Evolutionary conservation across 805 yeast species (phyloP).

Genomic region (Cyberlindnera subsufficiens): DNA sequence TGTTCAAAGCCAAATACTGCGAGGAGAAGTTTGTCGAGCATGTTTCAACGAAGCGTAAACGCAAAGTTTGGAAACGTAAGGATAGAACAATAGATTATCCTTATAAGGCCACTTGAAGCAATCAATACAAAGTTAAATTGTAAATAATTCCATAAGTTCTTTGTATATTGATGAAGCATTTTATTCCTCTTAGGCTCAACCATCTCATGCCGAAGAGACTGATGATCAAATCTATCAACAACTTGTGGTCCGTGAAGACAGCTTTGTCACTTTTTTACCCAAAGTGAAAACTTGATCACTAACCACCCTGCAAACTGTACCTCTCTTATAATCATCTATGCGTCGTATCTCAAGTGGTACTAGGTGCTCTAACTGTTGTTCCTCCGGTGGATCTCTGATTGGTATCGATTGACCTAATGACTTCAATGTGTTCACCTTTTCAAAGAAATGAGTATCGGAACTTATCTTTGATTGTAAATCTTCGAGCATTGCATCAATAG

Average conservation of each 20-base stretch:
- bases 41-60: conserved; percentile 73
- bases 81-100: conserved; percentile 84
- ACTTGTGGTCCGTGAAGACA: too few species aligned
- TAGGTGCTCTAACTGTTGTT: too few species aligned
- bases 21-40: conserved; percentile 85
- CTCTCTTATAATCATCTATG: conserved; percentile 1
- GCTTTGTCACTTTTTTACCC: conserved; percentile 1
- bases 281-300: not conserved
- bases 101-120: conserved; percentile 38
- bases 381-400: not conserved
- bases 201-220: not conserved
- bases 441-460: conserved; percentile 4
- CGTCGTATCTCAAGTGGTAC: not conserved
- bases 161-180: not conserved
- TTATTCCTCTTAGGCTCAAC: not conserved
- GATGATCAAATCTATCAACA: too few species aligned
- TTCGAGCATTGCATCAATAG: conserved; percentile 3
- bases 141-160: not conserved
- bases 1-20: conserved; percentile 59
- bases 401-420: not conserved
- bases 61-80: conserved; percentile 88
- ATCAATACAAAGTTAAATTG: not conserved
- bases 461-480: conserved; percentile 4
- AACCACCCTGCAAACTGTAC: not conserved
- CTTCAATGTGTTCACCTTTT: not conserved